A percentile compares a stretch with the other conserved stretches of the same genome.
Evolutionary conservation across 257 asterid genomes (phyloP).

Genomic region (Nyctanthes arbortristis): DNA sequence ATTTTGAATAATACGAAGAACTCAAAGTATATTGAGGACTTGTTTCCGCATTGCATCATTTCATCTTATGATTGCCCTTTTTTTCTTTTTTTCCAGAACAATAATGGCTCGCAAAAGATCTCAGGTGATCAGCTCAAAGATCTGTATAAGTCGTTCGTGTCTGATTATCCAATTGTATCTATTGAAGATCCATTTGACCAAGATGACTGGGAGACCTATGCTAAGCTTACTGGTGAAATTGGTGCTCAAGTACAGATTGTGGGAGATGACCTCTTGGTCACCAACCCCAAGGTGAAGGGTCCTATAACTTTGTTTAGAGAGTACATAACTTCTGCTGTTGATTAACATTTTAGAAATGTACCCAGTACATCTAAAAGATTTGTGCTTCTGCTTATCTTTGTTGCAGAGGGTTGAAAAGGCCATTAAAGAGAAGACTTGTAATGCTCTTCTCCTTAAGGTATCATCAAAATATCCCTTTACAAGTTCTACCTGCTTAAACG

Average conservation of each 20-base stretch:
- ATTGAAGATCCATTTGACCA: slow-evolving; percentile 98
- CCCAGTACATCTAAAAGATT: not conserved
- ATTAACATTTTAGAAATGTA: not conserved
- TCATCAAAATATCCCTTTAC: not conserved
- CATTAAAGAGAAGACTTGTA: slow-evolving; percentile 84
- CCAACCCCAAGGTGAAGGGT: slow-evolving; percentile 79
- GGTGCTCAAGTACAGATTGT: slow-evolving; percentile 91
- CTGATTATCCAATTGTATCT: slow-evolving; percentile 88
- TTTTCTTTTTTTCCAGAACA: slow-evolving; percentile 61
- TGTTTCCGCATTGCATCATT: too few species aligned
- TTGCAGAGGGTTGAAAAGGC: slow-evolving; percentile 95
- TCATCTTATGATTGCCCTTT: too few species aligned
- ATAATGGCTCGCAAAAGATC: slow-evolving; percentile 77
- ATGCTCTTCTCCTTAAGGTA: slow-evolving; percentile 98
- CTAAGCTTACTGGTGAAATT: slow-evolving; percentile 73
- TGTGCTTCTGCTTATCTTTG: slow-evolving; percentile 2
- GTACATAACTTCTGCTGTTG: not conserved
- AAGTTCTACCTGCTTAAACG: not conserved
- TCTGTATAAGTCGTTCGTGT: slow-evolving; percentile 80
- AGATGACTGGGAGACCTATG: slow-evolving; percentile 92
- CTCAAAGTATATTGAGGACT: too few species aligned
- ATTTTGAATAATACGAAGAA: not conserved
- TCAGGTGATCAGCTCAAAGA: slow-evolving; percentile 93
- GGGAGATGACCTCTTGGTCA: slow-evolving; percentile 95
- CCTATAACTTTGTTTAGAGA: not conserved